These are phyloP conservation scores for Aspergillus arachidicola DNA, from an alignment of 2,329 filamentous ascomycete genomes.

Conservation along the genomic window DNA sequence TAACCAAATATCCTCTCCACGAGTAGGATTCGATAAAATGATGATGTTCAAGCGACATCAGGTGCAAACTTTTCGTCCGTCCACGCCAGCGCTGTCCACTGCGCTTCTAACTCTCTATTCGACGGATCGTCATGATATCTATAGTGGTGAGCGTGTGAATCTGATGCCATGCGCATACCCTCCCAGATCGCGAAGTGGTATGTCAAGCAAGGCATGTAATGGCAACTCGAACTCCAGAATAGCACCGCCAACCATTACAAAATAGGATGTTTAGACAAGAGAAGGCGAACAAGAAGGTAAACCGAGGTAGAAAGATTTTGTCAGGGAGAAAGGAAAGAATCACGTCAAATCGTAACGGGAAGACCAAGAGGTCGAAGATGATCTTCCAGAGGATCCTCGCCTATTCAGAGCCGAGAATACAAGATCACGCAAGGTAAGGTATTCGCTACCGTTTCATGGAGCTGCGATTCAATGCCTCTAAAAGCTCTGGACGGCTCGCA, in stretches of 20 bases:
- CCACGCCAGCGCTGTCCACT: slow-evolving; percentile 18
- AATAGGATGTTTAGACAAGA: slow-evolving; percentile 3
- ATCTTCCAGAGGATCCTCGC: neutral
- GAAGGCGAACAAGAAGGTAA: neutral
- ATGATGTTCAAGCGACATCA: slow-evolving; percentile 14
- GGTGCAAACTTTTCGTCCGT: slow-evolving; percentile 21
- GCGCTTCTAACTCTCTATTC: slow-evolving; percentile 26
- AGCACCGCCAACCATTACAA: slow-evolving; percentile 21
- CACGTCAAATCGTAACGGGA: slow-evolving; percentile 28
- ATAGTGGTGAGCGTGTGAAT: slow-evolving; percentile 24
- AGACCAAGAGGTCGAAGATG: slow-evolving; percentile 8
- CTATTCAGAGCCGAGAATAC: neutral
- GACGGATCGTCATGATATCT: slow-evolving; percentile 24
- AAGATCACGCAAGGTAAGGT: slow-evolving; percentile 12
- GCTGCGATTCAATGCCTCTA: slow-evolving; percentile 83
- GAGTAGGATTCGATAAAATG: neutral
- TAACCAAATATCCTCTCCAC: slow-evolving; percentile 6
- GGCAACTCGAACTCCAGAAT: slow-evolving; percentile 21
- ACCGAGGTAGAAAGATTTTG: slow-evolving; percentile 1
- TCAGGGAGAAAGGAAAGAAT: slow-evolving; percentile 12
- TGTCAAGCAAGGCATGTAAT: slow-evolving; percentile 18
- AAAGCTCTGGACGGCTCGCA: slow-evolving; percentile 77
- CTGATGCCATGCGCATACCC: slow-evolving; percentile 23
- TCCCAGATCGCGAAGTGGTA: slow-evolving; percentile 20
- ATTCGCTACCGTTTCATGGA: slow-evolving; percentile 59